Evolutionary conservation across 768 basidiomycete genomes (phyloP), one percentile per base, ranked within the genome.

Genomic region (Sporobolomyces roseus): DNA sequence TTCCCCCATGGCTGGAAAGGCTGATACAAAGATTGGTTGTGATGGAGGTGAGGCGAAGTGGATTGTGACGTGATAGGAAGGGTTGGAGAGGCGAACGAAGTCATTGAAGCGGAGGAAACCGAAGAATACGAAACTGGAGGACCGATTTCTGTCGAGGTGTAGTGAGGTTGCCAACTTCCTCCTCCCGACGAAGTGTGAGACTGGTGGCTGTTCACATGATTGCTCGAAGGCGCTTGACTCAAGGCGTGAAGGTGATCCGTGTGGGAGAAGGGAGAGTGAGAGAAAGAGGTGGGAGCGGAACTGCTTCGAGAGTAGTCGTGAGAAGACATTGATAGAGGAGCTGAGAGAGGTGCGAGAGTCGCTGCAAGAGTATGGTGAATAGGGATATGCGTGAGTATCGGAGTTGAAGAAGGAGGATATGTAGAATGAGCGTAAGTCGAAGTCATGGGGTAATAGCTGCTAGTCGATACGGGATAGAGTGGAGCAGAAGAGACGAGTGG

Each of bases 361-460:
- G 58, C 58, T 3, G 58, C 58, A 21, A 60, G 45, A 29, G 58
- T 60, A 32, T 60, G 58, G 21, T 60, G 58, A 33, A 60, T 60
- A 4, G 58, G 58, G 32, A 60, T 60, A 35, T 60, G 58, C 2
- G 58, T 60, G 25, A 60, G 19, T 16, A 58, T 58, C 4, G 56
- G 56, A 8, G 56, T 29, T 3, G 56, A 58, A 17, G 58, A 33
- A 4, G 58, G 58, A 30, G 58, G 43, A 25, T 60, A 60, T 4
- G 45, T 60, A 29, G 58, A 60, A 27, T 21, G n/a, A 7, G 58
- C 45, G 23, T 48, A 60, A 33, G 58, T 27, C 27, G 58, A 33
- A 4, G 58, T 60, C 23, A 45, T 45, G 2, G 58, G 58, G 45
- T 60, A 49, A n/a, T 60, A 60, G 13, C 58, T 45, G 32, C 58